Conservation (phyloP, 2,329 filamentous ascomycete species). For the Capronia coronata region DNA sequence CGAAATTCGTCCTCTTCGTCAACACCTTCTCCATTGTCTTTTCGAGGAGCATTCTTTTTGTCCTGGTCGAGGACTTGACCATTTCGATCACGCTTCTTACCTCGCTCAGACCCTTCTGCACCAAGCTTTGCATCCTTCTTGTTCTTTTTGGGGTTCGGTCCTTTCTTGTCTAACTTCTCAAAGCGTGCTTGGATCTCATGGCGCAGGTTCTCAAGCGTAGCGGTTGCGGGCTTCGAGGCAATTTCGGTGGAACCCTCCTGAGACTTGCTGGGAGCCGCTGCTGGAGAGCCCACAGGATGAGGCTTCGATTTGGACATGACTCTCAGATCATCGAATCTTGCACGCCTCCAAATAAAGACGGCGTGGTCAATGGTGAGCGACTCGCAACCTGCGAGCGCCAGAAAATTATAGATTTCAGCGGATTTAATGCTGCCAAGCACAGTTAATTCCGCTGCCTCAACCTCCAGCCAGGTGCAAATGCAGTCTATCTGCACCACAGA, state of each 20-base stretch:
- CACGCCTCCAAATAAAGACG: neutral
- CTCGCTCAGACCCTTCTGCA: conserved; percentile 19
- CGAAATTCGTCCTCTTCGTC: conserved; percentile 34
- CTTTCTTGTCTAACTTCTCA: conserved; percentile 37
- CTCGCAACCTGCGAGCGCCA: neutral
- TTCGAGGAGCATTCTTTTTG: conserved; percentile 29
- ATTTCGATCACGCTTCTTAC: conserved; percentile 44
- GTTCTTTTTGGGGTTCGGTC: conserved; percentile 35
- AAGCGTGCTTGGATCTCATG: conserved; percentile 25
- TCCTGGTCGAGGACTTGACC: conserved; percentile 40
- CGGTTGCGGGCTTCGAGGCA: neutral
- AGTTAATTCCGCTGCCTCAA: neutral
- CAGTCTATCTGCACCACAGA: too few relatives aligned
- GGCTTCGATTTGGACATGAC: neutral
- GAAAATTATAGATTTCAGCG: neutral
- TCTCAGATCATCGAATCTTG: neutral
- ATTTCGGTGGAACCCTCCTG: neutral
- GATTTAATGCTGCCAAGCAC: neutral
- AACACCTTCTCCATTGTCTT: conserved; percentile 29
- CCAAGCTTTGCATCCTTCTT: conserved; percentile 32
- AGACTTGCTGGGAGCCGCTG: neutral
- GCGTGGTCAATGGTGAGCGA: neutral
- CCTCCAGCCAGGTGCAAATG: too few relatives aligned
- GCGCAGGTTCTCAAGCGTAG: conserved; percentile 19
- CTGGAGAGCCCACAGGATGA: neutral